Evolutionary conservation across 2,329 filamentous ascomycete genomes (phyloP), one percentile per base, ranked within the genome.

Genomic region (Neobulgaria alba): DNA sequence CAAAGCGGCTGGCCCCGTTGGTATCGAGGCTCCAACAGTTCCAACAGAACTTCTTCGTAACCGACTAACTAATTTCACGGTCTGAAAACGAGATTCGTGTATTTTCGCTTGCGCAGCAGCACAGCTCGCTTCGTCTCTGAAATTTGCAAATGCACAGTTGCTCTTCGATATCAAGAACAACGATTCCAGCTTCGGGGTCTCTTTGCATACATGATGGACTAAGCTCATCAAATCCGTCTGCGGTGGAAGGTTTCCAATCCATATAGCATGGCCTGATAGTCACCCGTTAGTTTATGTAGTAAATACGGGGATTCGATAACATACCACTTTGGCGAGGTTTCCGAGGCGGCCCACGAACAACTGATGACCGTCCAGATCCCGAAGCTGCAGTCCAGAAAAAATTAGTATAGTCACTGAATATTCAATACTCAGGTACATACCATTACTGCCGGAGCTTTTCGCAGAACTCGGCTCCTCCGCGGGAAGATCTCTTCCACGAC

Each of bases 141-240:
- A 96, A 57, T 96, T 96, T 50, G 94, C 87, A 65, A 96, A 96
- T 0, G 89, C 90, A 57, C 90, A 96, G 58, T 95, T 95, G 60
- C 89, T 95, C 61, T 95, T 95, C 0, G 89, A 90, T 30, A 96
- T 96, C 26, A 96, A 67, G 52, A 96, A 95, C 0, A 96, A 68
- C 34, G 88, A 95, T 59, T 95, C 85, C 16, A 96, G 77, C 1
- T 88, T 75, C 31, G 70, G 75, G 0, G 72, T 73, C 0, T 86
- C 81, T 50, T 89, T 82, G 48, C 77, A 93, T 43, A 95, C 92
- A 59, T 95, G 85, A 45, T 92, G 79, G 38, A 95, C 94, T n/a
- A 96, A 67, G 43, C 76, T 83, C 63, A 87, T 79, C 10, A 96
- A 71, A 30, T 81, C 81, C 1, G 88, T 84, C 36, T 86, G 83